A percentile compares a stretch with the other conserved stretches of the same genome.
Evolutionary conservation across 495 filamentous ascomycete genomes (phyloP).

Genomic region (Aspergillus panamensis): DNA sequence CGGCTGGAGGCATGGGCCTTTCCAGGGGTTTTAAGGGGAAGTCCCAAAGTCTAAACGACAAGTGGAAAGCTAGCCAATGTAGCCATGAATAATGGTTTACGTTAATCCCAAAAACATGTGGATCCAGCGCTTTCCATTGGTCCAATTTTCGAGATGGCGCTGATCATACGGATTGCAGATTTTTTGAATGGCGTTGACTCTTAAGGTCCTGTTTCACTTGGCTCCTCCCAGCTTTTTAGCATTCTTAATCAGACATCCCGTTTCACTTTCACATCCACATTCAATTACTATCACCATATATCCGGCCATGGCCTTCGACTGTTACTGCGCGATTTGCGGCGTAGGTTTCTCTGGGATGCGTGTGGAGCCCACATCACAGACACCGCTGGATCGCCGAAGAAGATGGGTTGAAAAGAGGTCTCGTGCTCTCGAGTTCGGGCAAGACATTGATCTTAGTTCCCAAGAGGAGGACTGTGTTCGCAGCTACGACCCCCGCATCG

Average conservation of each 20-base stretch:
- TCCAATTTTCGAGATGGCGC: neutral
- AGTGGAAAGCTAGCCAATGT: neutral
- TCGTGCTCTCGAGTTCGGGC: constrained; percentile 16
- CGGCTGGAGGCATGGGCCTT: neutral
- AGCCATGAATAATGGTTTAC: neutral
- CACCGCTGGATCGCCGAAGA: constrained; percentile 17
- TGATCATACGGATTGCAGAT: neutral
- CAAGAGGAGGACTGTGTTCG: constrained; percentile 18
- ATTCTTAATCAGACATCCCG: neutral
- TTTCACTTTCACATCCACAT: neutral
- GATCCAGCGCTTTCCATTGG: neutral
- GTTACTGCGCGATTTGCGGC: constrained; percentile 26
- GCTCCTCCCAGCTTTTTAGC: neutral
- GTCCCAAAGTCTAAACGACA: neutral
- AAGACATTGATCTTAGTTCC: neutral
- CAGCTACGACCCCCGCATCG: constrained; percentile 25
- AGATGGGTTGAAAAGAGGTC: constrained; percentile 23
- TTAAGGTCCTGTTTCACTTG: neutral
- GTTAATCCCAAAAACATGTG: neutral
- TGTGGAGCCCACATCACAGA: constrained; percentile 20
- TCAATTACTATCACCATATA: neutral
- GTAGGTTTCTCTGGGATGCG: constrained; percentile 24
- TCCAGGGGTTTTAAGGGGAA: neutral
- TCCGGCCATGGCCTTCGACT: constrained; percentile 22
- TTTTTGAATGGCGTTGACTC: neutral